A percentile compares a stretch with the other conserved stretches of the same genome.
Evolutionary conservation across 1,284 basidiomycete genomes (phyloP).

Genomic region (Hymenochaete sp.): DNA sequence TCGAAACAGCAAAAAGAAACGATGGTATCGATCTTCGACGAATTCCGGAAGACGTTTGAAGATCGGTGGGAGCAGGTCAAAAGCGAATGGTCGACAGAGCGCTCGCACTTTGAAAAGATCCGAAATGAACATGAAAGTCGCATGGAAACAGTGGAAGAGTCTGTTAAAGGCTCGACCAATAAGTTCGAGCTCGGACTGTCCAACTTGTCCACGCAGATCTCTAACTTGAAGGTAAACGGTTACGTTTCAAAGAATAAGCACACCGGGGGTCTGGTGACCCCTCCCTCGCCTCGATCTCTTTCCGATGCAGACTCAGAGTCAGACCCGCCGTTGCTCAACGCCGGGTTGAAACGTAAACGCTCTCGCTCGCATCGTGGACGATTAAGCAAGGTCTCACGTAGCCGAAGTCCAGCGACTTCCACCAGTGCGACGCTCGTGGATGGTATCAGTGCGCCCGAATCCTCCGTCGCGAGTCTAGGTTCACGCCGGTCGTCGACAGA

Average conservation of each 20-base stretch:
- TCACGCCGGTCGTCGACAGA: slow-evolving; percentile 16
- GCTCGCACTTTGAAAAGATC: slow-evolving; percentile 65
- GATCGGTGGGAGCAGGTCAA: slow-evolving; percentile 71
- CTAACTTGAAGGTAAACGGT: slow-evolving; percentile 34
- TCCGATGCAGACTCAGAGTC: slow-evolving; percentile 56
- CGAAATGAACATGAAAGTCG: slow-evolving; percentile 76
- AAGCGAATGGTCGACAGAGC: slow-evolving; percentile 76
- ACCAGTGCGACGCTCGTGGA: slow-evolving; percentile 17
- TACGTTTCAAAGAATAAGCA: slow-evolving; percentile 18
- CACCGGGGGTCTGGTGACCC: slow-evolving; percentile 50
- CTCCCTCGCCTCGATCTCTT: slow-evolving; percentile 62
- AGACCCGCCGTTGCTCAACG: slow-evolving; percentile 2
- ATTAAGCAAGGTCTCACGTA: slow-evolving; percentile 6
- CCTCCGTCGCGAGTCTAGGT: slow-evolving; percentile 14
- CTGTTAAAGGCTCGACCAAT: slow-evolving; percentile 29
- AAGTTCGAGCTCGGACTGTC: slow-evolving; percentile 42
- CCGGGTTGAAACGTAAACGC: slow-evolving; percentile 2
- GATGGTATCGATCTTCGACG: slow-evolving; percentile 43
- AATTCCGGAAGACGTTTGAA: slow-evolving; percentile 68
- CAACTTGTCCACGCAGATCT: slow-evolving; percentile 20
- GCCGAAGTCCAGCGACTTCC: slow-evolving; percentile 14
- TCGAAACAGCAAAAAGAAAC: slow-evolving; percentile 34
- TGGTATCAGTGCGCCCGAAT: slow-evolving; percentile 16
- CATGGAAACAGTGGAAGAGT: slow-evolving; percentile 35
- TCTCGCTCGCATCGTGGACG: slow-evolving; percentile 14